These are phyloP conservation scores for Luffa aegyptiaca DNA, from an alignment of 306 rosid species.

Conservation along the genomic window DNA sequence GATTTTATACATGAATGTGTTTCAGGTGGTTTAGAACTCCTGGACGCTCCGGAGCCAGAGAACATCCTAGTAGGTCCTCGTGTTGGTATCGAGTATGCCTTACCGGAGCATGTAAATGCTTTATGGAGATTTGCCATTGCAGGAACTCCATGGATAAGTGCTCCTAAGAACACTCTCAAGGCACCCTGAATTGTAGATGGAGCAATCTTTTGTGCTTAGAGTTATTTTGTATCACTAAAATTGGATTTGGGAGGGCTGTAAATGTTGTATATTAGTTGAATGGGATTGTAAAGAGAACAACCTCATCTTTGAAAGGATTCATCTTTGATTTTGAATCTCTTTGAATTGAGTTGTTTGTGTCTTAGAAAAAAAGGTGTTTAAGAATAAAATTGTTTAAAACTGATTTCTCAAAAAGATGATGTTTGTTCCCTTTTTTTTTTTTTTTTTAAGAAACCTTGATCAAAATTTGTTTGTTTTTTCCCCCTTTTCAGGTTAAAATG, in stretches of 20 bases:
- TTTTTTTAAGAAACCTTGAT: background rate
- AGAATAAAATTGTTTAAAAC: background rate
- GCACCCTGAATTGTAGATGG: constrained; percentile 14
- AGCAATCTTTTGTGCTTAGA: background rate
- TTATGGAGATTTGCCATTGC: constrained; percentile 92
- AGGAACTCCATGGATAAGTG: constrained; percentile 87
- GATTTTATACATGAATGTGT: background rate
- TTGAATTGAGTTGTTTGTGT: background rate
- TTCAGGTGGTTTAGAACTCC: constrained; percentile 76
- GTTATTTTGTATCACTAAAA: background rate
- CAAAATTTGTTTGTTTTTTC: too few relatives aligned
- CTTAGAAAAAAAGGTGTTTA: background rate
- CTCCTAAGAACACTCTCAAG: constrained; percentile 74
- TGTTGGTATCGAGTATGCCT: constrained; percentile 74
- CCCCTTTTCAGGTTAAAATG: background rate
- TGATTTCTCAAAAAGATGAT: background rate
- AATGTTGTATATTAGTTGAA: background rate
- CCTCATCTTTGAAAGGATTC: background rate
- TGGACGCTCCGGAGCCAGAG: constrained; percentile 73
- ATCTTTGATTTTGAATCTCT: background rate
- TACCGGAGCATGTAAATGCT: constrained; percentile 68
- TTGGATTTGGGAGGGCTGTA: background rate
- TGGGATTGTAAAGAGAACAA: background rate
- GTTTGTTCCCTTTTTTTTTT: background rate
- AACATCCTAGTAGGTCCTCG: constrained; percentile 77